Evolutionary conservation across 148 eudicot species (phyloP).

Genomic region (Drosera capensis): DNA sequence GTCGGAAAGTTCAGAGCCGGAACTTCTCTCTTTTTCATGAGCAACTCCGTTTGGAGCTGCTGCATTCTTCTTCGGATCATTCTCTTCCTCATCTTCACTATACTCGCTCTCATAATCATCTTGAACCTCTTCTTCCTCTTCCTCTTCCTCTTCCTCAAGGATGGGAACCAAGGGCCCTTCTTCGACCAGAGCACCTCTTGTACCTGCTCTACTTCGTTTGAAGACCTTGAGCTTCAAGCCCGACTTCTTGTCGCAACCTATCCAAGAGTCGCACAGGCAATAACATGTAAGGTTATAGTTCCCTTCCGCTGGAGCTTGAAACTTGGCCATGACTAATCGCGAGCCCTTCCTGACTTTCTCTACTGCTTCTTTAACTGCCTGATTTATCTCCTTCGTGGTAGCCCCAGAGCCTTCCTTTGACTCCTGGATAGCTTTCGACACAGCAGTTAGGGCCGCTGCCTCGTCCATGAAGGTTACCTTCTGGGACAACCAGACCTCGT

Average conservation of each 20-base stretch:
- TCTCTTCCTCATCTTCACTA: slow-evolving; percentile 37
- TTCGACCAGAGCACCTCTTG: slow-evolving; percentile 14
- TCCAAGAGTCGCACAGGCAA: slow-evolving; percentile 40
- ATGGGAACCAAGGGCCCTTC: slow-evolving; percentile 21
- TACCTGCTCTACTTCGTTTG: slow-evolving; percentile 29
- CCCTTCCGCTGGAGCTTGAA: slow-evolving; percentile 36
- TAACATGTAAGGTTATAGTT: slow-evolving; percentile 20
- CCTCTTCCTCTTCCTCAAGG: slow-evolving; percentile 26
- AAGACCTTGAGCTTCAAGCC: slow-evolving; percentile 22
- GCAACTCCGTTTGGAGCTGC: slow-evolving; percentile 16
- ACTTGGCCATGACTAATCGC: slow-evolving; percentile 31
- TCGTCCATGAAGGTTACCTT: slow-evolving; percentile 19
- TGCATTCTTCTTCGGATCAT: slow-evolving; percentile 14
- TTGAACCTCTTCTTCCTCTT: slow-evolving; percentile 23
- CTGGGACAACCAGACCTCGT: slow-evolving; percentile 19
- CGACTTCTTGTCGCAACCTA: slow-evolving; percentile 35
- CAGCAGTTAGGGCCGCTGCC: slow-evolving; percentile 11
- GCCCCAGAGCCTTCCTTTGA: slow-evolving; percentile 36
- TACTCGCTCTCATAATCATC: slow-evolving; percentile 45
- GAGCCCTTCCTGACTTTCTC: slow-evolving; percentile 33
- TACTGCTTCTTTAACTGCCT: slow-evolving; percentile 30
- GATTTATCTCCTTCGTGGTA: slow-evolving; percentile 21
- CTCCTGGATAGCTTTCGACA: slow-evolving; percentile 24
- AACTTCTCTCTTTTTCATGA: slow-evolving; percentile 9
- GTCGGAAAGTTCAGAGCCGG: slow-evolving; percentile 19